phyloP scores from a whole-genome alignment of 768 basidiomycete species.

The Serendipita sp. region DNA sequence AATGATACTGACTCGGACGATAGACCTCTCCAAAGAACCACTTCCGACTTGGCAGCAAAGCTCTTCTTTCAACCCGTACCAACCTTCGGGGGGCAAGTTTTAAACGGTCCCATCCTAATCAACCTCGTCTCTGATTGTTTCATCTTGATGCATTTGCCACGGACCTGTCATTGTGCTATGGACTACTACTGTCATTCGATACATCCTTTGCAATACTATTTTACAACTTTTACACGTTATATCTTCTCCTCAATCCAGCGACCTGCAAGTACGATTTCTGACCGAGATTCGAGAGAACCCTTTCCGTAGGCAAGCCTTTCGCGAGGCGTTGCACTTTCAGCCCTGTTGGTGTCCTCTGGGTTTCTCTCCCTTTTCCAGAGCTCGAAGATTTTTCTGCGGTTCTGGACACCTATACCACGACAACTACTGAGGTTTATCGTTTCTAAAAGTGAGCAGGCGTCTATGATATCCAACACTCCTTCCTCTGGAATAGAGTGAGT shows the following conservation, averaged over 20 bases:
- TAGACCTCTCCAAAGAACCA: too few relatives aligned
- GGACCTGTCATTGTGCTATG: background rate
- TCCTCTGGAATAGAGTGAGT: constrained; percentile 22
- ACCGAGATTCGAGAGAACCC: too few relatives aligned
- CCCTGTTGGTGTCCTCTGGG: background rate
- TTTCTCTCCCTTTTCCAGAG: constrained; percentile 18
- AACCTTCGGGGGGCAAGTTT: background rate
- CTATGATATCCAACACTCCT: constrained; percentile 40
- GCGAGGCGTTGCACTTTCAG: background rate
- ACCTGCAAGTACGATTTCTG: background rate
- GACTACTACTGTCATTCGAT: background rate
- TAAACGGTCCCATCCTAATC: background rate
- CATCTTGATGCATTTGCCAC: background rate
- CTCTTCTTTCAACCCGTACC: background rate
- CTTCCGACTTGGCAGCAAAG: background rate
- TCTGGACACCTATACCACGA: constrained; percentile 39
- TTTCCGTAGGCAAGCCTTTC: too few relatives aligned
- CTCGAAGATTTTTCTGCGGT: constrained; percentile 53
- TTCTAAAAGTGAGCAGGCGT: constrained; percentile 35
- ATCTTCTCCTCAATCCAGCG: background rate
- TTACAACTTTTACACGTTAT: background rate
- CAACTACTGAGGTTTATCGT: constrained; percentile 53
- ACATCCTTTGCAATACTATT: background rate
- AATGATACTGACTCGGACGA: too few relatives aligned
- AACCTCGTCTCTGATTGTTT: background rate